Conservation (phyloP, 495 filamentous ascomycete genomes). For the Pyronema domesticum region DNA sequence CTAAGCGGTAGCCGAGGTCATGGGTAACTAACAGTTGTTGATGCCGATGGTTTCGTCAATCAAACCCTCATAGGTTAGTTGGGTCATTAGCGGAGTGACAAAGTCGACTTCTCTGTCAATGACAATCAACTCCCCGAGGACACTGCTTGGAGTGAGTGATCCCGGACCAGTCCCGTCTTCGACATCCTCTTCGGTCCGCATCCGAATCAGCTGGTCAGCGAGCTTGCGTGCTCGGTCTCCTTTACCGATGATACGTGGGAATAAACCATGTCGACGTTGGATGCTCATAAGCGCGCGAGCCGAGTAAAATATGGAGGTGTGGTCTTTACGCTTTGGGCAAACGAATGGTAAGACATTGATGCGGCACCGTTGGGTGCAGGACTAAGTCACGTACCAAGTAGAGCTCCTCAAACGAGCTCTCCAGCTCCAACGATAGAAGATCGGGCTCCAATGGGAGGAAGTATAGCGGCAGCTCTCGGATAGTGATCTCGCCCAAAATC, state of each 20-base stretch:
- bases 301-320: conserved; percentile 68
- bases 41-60: conserved; percentile 92
- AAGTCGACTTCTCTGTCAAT: conserved; percentile 92
- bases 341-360: background rate
- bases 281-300: conserved; percentile 90
- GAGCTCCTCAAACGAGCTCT: conserved; percentile 68
- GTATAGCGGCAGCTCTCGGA: conserved; percentile 66
- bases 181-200: conserved; percentile 77
- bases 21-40: conserved; percentile 31
- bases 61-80: conserved; percentile 90
- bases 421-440: conserved; percentile 75
- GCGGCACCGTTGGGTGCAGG: background rate
- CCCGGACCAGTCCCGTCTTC: conserved; percentile 52
- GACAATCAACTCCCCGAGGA: conserved; percentile 77
- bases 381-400: conserved; percentile 43
- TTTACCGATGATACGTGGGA: conserved; percentile 89
- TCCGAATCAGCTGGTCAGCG: conserved; percentile 73
- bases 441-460: conserved; percentile 87
- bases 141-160: conserved; percentile 67
- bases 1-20: too few relatives aligned
- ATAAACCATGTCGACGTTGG: conserved; percentile 80
- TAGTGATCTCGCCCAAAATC: conserved; percentile 78
- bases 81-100: conserved; percentile 75
- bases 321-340: conserved; percentile 53
- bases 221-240: conserved; percentile 81